Percentiles rank a stretch among this genome's conserved stretches.
Conservation (phyloP, 2,329 filamentous ascomycete genomes). For the Chrysoporthe cubensis region DNA sequence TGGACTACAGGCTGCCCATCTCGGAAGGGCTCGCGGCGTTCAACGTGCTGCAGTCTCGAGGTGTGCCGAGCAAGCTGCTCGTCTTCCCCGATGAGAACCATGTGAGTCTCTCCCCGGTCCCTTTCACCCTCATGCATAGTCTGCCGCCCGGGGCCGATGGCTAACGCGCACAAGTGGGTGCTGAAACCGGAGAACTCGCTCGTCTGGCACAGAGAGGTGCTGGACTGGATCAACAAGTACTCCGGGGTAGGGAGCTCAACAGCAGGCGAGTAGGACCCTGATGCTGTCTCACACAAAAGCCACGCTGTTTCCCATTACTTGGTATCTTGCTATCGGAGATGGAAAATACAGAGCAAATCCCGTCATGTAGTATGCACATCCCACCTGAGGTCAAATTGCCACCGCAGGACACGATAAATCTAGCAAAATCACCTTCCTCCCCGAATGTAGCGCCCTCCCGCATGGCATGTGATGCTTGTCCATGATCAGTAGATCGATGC, state of each 20-base stretch:
- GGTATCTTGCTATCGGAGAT: no score
- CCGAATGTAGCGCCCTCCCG: no score
- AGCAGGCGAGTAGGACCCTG: not conserved
- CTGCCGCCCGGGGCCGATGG: not conserved
- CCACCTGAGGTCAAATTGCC: no score
- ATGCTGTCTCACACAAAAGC: not conserved
- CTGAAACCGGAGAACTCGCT: constrained; percentile 70
- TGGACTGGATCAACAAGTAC: constrained; percentile 68
- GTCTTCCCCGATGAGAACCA: constrained; percentile 77
- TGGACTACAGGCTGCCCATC: constrained; percentile 62
- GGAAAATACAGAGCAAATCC: no score
- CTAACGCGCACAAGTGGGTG: constrained; percentile 51
- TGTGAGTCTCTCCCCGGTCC: constrained; percentile 20
- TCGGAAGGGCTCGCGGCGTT: constrained; percentile 68
- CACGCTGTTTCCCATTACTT: no score
- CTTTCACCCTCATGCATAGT: not conserved
- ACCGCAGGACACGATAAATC: not conserved
- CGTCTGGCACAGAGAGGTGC: constrained; percentile 69
- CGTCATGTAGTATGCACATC: no score
- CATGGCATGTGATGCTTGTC: no score
- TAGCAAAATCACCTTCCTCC: not conserved
- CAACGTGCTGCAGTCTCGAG: constrained; percentile 70
- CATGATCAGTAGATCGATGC: no score
- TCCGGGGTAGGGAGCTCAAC: constrained; percentile 32
- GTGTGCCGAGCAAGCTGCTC: constrained; percentile 70